phyloP scores from a whole-genome alignment of 768 basidiomycete species.

The Tricholoma furcatifolium region DNA sequence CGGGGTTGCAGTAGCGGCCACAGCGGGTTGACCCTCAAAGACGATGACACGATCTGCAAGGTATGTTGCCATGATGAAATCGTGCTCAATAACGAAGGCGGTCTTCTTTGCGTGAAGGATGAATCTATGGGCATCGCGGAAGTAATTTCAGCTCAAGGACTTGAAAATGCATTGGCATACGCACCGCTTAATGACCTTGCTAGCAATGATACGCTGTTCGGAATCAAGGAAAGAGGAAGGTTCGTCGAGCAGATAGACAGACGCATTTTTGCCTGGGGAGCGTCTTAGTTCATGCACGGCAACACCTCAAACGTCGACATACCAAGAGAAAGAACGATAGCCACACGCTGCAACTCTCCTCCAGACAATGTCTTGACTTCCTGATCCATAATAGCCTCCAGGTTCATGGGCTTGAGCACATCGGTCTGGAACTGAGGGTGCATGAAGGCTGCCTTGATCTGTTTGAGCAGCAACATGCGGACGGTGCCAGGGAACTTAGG shows the following conservation, averaged over 20 bases:
- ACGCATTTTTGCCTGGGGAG: conserved; percentile 63
- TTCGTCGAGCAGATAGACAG: conserved; percentile 95
- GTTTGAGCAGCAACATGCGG: conserved; percentile 89
- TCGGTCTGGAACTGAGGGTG: conserved; percentile 99
- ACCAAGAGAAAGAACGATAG: conserved; percentile 92
- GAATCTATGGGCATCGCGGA: conserved; percentile 47
- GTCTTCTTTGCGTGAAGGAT: conserved; percentile 97
- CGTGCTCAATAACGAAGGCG: conserved; percentile 99
- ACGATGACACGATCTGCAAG: conserved; percentile 97
- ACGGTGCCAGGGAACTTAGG: conserved; percentile 98
- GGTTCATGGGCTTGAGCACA: conserved; percentile 94
- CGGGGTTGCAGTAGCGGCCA: conserved; percentile 89
- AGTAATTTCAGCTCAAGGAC: neutral
- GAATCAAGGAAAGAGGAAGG: conserved; percentile 93
- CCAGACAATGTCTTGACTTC: conserved; percentile 98
- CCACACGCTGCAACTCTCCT: conserved; percentile 97
- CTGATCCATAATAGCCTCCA: conserved; percentile 95
- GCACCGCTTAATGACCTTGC: conserved; percentile 95
- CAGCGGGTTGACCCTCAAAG: conserved; percentile 84
- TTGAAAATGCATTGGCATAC: conserved; percentile 17
- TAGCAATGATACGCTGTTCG: conserved; percentile 98
- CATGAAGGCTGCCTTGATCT: conserved; percentile 96
- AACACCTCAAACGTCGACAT: conserved; percentile 12
- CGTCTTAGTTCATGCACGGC: neutral
- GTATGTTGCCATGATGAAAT: conserved; percentile 99